A percentile compares a stretch with the other conserved stretches of the same genome.
These are phyloP conservation scores for Cadophora luteo-olivacea DNA, from an alignment of 2,329 filamentous ascomycete genomes.

Conservation along the genomic window DNA sequence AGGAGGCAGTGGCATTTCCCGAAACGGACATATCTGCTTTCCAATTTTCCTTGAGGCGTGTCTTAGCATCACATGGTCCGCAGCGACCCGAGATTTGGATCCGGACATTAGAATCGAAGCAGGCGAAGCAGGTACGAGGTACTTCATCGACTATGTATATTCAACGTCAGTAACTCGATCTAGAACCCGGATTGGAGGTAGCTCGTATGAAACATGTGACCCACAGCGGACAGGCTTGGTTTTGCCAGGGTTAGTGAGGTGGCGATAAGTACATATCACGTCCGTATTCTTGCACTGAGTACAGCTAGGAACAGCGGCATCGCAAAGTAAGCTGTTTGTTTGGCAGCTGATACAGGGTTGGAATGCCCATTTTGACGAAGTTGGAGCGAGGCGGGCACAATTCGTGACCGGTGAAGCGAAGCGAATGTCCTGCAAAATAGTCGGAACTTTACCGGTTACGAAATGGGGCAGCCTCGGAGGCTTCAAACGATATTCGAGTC, in stretches of 20 bases:
- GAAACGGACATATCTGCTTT: neutral
- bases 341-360: constrained; percentile 5
- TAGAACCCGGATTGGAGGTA: neutral
- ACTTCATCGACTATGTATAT: neutral
- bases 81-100: neutral
- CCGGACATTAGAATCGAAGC: neutral
- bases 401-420: no score
- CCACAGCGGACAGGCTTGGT: neutral
- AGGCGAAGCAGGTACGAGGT: neutral
- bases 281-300: neutral
- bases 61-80: neutral
- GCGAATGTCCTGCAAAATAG: no score
- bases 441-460: no score
- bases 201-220: neutral
- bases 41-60: neutral
- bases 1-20: neutral
- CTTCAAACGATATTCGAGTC: no score
- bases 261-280: neutral
- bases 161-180: neutral
- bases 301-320: neutral
- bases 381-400: no score
- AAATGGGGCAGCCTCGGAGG: no score
- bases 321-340: neutral
- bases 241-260: neutral
- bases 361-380: constrained; percentile 3